Base-by-base conservation (phyloP, 441 rosid species). In the Pelargonium fulgidum region DNA sequence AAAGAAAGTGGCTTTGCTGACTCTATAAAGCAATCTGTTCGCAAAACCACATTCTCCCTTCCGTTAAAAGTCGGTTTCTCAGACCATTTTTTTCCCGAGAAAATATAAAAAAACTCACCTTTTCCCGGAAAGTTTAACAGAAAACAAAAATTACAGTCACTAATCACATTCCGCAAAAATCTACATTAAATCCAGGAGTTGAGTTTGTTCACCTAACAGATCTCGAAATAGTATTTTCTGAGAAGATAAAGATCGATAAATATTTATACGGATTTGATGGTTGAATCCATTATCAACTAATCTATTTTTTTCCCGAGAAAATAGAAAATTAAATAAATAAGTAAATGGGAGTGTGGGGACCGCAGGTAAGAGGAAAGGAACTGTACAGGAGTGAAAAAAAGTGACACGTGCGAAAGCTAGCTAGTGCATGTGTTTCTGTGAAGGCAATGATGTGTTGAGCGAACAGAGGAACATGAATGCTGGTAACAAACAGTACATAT, bases 1-100 rank as follows among this genome's bases (percentile, higher is more conserved):
- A 22, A 68, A 69, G 72, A 79, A 78, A 79, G 71, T 67, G 79
- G 79, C 41, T 68, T 77, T 70, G 81, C 75, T 69, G 82, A 80
- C 82, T 70, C 67, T 48, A 22, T 22, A 78, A 68, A 75, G 80
- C 73, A 75, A 79, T 42, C 73, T 65, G 79, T 73, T 64, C 39
- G 45, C 78, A 52, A 63, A 66, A 80, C 81, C 83, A 71, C 82
- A 73, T 81, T 67, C 58, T 39, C 59, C 63, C 56, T 67, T 74
- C 69, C 64, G 76, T 68, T 69, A 67, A 75, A 74, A 67, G 81
- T 65, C 74, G 12, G 41, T 69, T 67, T 47, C 77, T 68, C 62
- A 41, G 6, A 59, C 5, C 1, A 14, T 33, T 3, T 12, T 64
- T 64, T 64, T 41, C 26, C 48, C 33, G 4, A 54, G 64, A 47